Base-by-base conservation (phyloP, 306 rosid genomes). In the Boehmeria nivea region DNA sequence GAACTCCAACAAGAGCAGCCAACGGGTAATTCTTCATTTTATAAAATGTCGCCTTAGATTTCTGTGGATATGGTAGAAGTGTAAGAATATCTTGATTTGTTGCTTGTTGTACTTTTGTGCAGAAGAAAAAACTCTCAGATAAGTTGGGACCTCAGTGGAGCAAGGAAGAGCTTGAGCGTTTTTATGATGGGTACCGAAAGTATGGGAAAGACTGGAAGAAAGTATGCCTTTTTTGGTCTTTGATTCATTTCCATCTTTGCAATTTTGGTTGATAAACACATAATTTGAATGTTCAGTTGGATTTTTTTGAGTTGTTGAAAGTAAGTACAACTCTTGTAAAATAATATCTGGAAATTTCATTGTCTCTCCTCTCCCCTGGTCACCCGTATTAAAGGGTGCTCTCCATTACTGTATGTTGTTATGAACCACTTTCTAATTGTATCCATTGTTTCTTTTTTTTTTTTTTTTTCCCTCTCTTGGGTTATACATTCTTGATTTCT, bases 71-170 rank as follows among this genome's bases (percentile, higher is more conserved):
- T 21, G 19, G 8, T 0, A 39, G 31, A 2, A n/a, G n/a, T n/a
- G n/a, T 28, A 16, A 38, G 18, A 22, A 46, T 38, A 4, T 2
- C 31, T 47, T 66, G 65, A 60, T 28, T 40, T 73, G 66, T 56
- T 77, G 64, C 40, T 56, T 47, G 58, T 46, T 63, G 16, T 37
- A 6, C 17, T 45, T 47, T 33, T 76, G 54, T 38, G 10, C 70
- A 90, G 98, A 90, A 84, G 83, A 86, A 70, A 72, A 90, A 82
- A 59, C 65, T 83, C 69, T 69, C 90, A 28, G 90, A 86, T 64
- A 82, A 82, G 71, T 65, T 87, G 68, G 98, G 98, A 74, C 63
- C 88, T 44, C 88, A 78, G 64, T 90, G 98, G 98, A 84, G 72
- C 74, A 78, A 78, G 73, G 88, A 67, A 70, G 98, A 90, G 64